phyloP scores from a whole-genome alignment of 139 green algal genomes.

The Tetratostichococcus sp. region DNA sequence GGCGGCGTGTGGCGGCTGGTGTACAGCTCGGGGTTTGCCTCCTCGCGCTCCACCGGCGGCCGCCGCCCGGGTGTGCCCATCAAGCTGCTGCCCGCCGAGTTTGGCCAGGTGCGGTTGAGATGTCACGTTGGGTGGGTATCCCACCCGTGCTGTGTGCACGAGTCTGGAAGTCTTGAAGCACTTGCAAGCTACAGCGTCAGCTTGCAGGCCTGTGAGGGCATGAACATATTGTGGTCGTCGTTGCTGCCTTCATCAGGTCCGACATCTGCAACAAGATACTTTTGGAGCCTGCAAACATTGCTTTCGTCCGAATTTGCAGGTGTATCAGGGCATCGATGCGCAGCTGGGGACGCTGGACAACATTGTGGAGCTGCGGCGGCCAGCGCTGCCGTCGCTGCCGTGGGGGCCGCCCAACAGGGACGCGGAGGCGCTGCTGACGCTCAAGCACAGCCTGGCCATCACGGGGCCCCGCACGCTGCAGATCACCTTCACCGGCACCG shows the following conservation, averaged over 20 bases:
- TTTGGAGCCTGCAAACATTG: background rate
- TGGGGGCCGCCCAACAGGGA: background rate
- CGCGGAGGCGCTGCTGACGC: background rate
- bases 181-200: too few relatives aligned
- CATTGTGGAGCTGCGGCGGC: conserved; percentile 16
- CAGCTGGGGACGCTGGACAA: conserved; percentile 20
- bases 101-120: conserved; percentile 6
- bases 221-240: too few relatives aligned
- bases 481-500: conserved; percentile 20
- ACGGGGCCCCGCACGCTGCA: conserved; percentile 6
- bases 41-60: background rate
- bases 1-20: conserved; percentile 23
- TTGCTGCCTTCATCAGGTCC: too few relatives aligned
- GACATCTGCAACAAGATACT: too few relatives aligned
- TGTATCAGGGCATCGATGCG: conserved; percentile 24
- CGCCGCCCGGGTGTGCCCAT: background rate
- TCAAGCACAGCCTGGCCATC: conserved; percentile 19
- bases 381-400: conserved; percentile 11
- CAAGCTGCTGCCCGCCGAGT: conserved; percentile 1
- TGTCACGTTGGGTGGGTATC: too few relatives aligned
- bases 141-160: background rate
- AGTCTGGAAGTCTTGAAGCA: background rate
- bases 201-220: too few relatives aligned
- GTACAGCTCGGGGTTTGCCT: conserved; percentile 23
- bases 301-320: conserved; percentile 3